Evolutionary conservation across 805 yeast species (phyloP), one percentile per base, ranked within the genome.

Genomic region (Hanseniaspora lindneri): DNA sequence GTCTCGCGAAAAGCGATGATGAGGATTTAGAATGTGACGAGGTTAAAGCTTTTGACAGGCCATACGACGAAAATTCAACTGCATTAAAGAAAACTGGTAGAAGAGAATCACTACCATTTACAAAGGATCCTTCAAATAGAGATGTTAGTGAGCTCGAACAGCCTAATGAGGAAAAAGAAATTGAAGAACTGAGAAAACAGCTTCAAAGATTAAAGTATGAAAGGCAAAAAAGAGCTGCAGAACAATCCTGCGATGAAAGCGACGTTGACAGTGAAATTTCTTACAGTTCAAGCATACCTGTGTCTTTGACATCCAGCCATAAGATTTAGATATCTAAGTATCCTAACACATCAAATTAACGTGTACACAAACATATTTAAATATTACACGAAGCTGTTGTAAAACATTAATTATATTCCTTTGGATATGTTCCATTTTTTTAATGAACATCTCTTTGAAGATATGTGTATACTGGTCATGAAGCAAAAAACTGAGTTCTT

Each of bases 131-230:
- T 13, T 33, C 51, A 13, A 43, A 34, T 19, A 52, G 54, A 43
- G 54, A 52, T 36, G 44, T 50, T n/a, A 54, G 47, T 17, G 51
- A 48, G 17, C 23, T 48, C 19, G 51, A 42, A 46, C 34, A 53
- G 52, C 37, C 56, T 49, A 30, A 58, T 54, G 32, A 51, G 47
- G 41, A 55, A 57, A 42, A 52, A 43, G 50, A 56, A 50, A 40
- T 44, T 54, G 51, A 57, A 53, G 47, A 54, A 27, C 14, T 52
- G 52, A 43, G 55, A 52, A 39, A 56, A 49, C 39, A 52, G 51
- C 43, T 50, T 40, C 27, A 49, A 49, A 41, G 47, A 14, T n/a
- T 50, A 32, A 35, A 51, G 50, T 32, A 40, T 29, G 51, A 47
- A 54, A 53, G 4, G 53, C 54, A 34, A 55, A 56, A 7, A 54